Percentiles rank a stretch among this genome's conserved stretches.
Evolutionary conservation across 2,329 filamentous ascomycete genomes (phyloP).

Genomic region (Colletotrichum sp.): DNA sequence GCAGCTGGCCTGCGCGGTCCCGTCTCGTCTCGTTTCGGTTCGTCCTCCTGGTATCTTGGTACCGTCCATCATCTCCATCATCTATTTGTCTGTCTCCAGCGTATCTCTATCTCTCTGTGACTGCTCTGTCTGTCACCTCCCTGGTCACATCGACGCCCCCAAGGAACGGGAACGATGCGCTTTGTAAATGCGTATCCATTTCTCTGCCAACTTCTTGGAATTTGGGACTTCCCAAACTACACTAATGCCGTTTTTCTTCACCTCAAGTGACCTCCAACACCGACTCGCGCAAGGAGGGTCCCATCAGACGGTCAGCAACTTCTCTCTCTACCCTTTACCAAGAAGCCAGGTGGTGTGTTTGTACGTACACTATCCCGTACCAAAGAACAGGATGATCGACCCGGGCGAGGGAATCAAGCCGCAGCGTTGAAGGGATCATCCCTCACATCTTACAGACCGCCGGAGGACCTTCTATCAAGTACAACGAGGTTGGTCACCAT

Average conservation of each 20-base stretch:
- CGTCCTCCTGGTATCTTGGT: not conserved
- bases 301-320: not conserved
- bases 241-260: not conserved
- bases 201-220: not conserved
- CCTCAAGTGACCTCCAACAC: not conserved
- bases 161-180: not conserved
- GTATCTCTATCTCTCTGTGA: not conserved
- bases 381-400: not conserved
- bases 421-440: constrained; percentile 3
- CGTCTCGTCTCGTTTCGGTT: constrained; percentile 1
- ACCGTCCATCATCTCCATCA: not conserved
- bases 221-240: not conserved
- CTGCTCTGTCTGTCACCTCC: not conserved
- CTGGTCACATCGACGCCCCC: not conserved
- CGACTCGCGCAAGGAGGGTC: not conserved
- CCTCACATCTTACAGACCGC: not conserved
- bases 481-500: not conserved
- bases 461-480: not conserved
- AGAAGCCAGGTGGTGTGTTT: not conserved
- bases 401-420: not conserved
- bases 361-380: not conserved
- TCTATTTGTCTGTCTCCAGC: not conserved
- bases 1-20: not conserved
- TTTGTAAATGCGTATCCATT: not conserved
- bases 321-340: not conserved